Evolutionary conservation across 257 asterid genomes (phyloP).

Genomic region (Solanum bulbocastanum): DNA sequence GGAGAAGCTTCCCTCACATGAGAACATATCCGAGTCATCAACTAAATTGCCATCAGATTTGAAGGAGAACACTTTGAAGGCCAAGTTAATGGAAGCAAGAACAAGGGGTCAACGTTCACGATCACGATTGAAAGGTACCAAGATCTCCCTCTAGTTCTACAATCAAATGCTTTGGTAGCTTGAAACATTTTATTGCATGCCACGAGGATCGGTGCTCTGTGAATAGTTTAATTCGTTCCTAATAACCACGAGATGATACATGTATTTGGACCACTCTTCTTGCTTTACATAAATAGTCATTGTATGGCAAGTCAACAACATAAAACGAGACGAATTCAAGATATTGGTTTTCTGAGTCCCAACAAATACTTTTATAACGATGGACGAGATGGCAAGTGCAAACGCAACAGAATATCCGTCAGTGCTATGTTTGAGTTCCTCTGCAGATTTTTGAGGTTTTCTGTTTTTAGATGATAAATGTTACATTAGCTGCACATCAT

Average conservation of each 20-base stretch:
- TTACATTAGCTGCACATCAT: background rate
- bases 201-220: slow-evolving; percentile 9
- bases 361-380: background rate
- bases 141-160: slow-evolving; percentile 30
- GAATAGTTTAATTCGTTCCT: slow-evolving; percentile 2
- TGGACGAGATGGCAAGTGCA: background rate
- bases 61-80: slow-evolving; percentile 58
- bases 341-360: background rate
- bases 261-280: background rate
- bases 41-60: slow-evolving; percentile 51
- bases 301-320: background rate
- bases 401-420: background rate
- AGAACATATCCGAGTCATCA: slow-evolving; percentile 39
- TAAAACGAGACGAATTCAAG: background rate
- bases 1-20: slow-evolving; percentile 52
- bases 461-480: background rate
- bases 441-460: background rate
- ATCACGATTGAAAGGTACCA: slow-evolving; percentile 63
- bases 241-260: background rate
- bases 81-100: slow-evolving; percentile 75
- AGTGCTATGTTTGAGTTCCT: background rate
- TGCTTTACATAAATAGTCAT: background rate
- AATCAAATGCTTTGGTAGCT: slow-evolving; percentile 5
- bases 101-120: slow-evolving; percentile 64
- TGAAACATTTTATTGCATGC: background rate